Percentiles rank a stretch among this genome's conserved stretches.
Evolutionary conservation across 2,329 filamentous ascomycete genomes (phyloP).

Genomic region (Periconia sp.): DNA sequence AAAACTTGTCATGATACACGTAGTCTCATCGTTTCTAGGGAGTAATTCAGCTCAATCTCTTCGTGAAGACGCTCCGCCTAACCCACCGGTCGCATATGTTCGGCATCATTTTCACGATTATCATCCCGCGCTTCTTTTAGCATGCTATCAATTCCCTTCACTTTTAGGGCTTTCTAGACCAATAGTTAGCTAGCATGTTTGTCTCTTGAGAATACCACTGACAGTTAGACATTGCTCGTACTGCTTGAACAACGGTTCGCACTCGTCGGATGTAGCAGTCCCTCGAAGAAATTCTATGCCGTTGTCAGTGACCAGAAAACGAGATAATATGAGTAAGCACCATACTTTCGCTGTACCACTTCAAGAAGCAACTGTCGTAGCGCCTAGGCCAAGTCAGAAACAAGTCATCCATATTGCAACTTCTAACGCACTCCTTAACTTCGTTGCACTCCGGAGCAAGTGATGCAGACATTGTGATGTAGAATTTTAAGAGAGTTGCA

Average conservation of each 20-base stretch:
- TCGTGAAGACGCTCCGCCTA: too few species aligned
- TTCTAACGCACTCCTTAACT: slow-evolving; percentile 79
- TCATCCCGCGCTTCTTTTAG: slow-evolving; percentile 89
- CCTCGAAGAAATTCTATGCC: slow-evolving; percentile 90
- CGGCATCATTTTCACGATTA: slow-evolving; percentile 83
- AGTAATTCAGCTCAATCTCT: slow-evolving; percentile 2
- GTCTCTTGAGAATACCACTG: slow-evolving; percentile 43
- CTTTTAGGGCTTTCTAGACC: slow-evolving; percentile 82
- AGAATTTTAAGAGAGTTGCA: slow-evolving; percentile 5
- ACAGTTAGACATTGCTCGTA: slow-evolving; percentile 89
- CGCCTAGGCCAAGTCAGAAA: slow-evolving; percentile 61
- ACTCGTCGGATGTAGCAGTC: slow-evolving; percentile 83
- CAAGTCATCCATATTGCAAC: neutral
- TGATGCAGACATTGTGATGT: slow-evolving; percentile 81
- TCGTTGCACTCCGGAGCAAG: slow-evolving; percentile 94
- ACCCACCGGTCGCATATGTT: slow-evolving; percentile 60
- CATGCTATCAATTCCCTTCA: slow-evolving; percentile 90
- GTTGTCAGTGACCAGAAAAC: too few species aligned
- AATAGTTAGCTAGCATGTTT: too few species aligned
- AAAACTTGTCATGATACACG: neutral
- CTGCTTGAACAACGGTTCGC: slow-evolving; percentile 81
- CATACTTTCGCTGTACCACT: slow-evolving; percentile 99
- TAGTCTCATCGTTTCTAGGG: slow-evolving; percentile 16
- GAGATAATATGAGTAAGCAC: slow-evolving; percentile 14
- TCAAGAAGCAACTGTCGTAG: slow-evolving; percentile 97